phyloP scores from a whole-genome alignment of 1,284 basidiomycete genomes.

The Moniliella sp. region DNA sequence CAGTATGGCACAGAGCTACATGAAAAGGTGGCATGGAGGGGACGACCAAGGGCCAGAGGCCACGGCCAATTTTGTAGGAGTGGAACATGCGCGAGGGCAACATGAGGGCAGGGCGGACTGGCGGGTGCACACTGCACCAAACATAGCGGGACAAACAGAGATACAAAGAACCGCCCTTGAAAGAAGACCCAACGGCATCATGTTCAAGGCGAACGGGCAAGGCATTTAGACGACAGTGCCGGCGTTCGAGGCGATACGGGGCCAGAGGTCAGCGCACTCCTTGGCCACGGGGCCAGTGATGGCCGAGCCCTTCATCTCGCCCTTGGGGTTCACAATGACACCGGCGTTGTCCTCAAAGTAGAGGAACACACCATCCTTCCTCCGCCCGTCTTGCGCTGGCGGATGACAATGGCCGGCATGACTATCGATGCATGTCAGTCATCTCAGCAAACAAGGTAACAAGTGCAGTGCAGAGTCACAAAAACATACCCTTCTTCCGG shows the following conservation, averaged over 20 bases:
- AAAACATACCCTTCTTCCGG: constrained; percentile 80
- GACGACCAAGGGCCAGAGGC: too few relatives aligned
- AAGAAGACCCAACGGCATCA: too few relatives aligned
- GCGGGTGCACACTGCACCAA: too few relatives aligned
- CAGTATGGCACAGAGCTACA: too few relatives aligned
- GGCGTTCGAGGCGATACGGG: constrained; percentile 86
- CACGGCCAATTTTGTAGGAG: too few relatives aligned
- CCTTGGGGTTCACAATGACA: constrained; percentile 60
- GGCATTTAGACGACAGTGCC: constrained; percentile 68
- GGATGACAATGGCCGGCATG: constrained; percentile 88
- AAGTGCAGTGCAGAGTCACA: constrained; percentile 3
- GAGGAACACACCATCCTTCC: constrained; percentile 92
- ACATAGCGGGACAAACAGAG: too few relatives aligned
- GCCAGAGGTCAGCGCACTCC: constrained; percentile 97
- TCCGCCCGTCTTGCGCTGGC: constrained; percentile 93
- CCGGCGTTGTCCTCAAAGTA: constrained; percentile 82
- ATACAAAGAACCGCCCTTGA: too few relatives aligned
- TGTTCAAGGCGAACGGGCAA: not conserved
- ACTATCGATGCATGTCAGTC: constrained; percentile 40
- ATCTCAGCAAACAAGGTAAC: constrained; percentile 1
- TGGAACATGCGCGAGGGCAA: too few relatives aligned
- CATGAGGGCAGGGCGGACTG: too few relatives aligned
- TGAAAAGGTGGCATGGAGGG: too few relatives aligned
- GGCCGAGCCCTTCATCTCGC: constrained; percentile 90
- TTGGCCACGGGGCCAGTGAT: constrained; percentile 94